Evolutionary conservation across 331 rosid genomes (phyloP).

Genomic region (Malus hybrid): DNA sequence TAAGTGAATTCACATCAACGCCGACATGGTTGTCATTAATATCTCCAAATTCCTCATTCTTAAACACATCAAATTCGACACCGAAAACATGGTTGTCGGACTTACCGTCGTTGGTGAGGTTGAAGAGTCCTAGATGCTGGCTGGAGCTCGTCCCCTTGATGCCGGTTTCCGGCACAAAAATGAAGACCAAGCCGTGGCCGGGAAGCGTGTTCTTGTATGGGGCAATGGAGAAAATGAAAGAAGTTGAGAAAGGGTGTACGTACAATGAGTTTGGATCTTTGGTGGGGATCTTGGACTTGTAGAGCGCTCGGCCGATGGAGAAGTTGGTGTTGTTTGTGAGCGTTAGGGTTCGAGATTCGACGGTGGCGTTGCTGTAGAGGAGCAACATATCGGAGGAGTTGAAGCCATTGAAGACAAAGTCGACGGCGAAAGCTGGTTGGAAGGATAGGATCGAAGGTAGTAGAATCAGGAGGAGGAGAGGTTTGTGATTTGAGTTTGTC

Average conservation of each 20-base stretch:
- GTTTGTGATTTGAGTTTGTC: neutral
- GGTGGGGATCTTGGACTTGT: slow-evolving; percentile 32
- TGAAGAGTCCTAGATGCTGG: slow-evolving; percentile 62
- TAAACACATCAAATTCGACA: slow-evolving; percentile 73
- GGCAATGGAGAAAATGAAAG: slow-evolving; percentile 71
- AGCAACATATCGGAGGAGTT: slow-evolving; percentile 29
- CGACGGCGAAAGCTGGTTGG: slow-evolving; percentile 24
- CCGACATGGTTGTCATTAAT: slow-evolving; percentile 47
- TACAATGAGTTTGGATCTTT: slow-evolving; percentile 34
- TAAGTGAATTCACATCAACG: slow-evolving; percentile 58
- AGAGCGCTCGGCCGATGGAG: slow-evolving; percentile 68
- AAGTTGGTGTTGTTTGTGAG: slow-evolving; percentile 49
- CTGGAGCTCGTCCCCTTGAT: slow-evolving; percentile 48
- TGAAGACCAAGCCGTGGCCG: slow-evolving; percentile 77
- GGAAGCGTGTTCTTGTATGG: slow-evolving; percentile 41
- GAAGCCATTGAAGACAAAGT: slow-evolving; percentile 72
- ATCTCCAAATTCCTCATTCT: slow-evolving; percentile 22
- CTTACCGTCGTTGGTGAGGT: slow-evolving; percentile 44
- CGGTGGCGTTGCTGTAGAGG: slow-evolving; percentile 56
- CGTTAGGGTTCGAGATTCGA: slow-evolving; percentile 45
- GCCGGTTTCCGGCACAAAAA: slow-evolving; percentile 54
- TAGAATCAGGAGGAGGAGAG: neutral
- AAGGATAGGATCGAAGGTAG: neutral
- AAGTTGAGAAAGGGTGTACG: slow-evolving; percentile 57
- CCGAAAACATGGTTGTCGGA: slow-evolving; percentile 53